Percentiles rank a stretch among this genome's conserved stretches.
phyloP scores from a whole-genome alignment of 768 basidiomycete species.

The Suillus cothurnatus region DNA sequence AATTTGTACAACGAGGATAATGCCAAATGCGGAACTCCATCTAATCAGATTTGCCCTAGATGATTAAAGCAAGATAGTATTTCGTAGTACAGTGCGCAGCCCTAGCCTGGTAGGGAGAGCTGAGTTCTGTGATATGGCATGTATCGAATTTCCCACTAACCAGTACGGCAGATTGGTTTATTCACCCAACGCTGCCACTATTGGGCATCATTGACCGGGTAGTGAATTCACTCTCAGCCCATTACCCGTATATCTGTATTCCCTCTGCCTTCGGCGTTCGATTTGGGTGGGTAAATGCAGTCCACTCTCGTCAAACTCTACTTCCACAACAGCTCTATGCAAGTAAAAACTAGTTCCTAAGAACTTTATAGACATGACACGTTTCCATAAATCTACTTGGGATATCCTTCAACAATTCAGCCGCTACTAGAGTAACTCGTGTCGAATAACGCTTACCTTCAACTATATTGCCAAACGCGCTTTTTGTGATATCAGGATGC shows the following conservation, averaged over 20 bases:
- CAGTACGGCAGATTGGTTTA: not conserved
- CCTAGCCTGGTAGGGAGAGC: not conserved
- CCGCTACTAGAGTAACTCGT: not conserved
- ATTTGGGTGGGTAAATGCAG: not conserved
- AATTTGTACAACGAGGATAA: not conserved
- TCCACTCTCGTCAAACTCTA: not conserved
- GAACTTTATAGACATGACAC: not conserved
- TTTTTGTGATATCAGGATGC: not conserved
- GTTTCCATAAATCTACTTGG: not conserved
- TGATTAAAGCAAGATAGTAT: not conserved
- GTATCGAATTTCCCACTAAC: not conserved
- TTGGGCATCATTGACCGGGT: not conserved
- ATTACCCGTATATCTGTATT: not conserved
- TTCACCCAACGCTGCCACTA: not conserved
- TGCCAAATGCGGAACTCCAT: not conserved
- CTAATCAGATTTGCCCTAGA: not conserved
- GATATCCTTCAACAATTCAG: not conserved
- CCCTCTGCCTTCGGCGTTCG: not conserved
- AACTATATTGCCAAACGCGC: not conserved
- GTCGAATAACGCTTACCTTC: not conserved
- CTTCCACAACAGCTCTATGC: not conserved
- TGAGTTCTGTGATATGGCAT: not conserved
- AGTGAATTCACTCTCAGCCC: not conserved
- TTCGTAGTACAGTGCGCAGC: not conserved
- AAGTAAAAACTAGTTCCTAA: not conserved